Evolutionary conservation across 805 yeast species (phyloP).

Genomic region (Starmerella ratchasimensis): DNA sequence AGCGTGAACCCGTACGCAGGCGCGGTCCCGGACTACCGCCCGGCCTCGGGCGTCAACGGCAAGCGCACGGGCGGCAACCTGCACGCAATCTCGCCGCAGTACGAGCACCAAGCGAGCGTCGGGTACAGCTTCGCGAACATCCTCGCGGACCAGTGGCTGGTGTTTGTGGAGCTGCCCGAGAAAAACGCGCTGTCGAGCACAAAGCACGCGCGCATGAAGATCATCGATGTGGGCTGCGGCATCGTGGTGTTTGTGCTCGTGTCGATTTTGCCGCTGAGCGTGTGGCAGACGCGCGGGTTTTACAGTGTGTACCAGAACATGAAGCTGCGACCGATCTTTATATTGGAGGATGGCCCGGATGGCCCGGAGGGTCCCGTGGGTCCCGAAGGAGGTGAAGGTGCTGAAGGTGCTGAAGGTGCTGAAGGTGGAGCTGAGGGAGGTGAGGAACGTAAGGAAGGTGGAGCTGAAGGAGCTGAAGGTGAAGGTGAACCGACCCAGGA

Average conservation of each 20-base stretch:
- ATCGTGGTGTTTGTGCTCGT: slow-evolving; percentile 20
- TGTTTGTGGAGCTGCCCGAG: slow-evolving; percentile 16
- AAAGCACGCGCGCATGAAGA: slow-evolving; percentile 11
- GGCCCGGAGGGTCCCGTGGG: not conserved
- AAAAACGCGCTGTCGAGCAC: slow-evolving; percentile 13
- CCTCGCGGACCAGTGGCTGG: slow-evolving; percentile 16
- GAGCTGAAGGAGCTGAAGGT: too few species aligned
- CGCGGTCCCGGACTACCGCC: not conserved
- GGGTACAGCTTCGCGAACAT: slow-evolving; percentile 18
- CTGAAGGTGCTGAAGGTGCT: too few species aligned
- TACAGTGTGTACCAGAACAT: slow-evolving; percentile 20
- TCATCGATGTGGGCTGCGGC: slow-evolving; percentile 20
- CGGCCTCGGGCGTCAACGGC: not conserved
- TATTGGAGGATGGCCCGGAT: slow-evolving; percentile 1
- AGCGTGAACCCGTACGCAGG: not conserved
- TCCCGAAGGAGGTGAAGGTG: not conserved
- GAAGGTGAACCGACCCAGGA: too few species aligned
- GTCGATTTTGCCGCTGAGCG: slow-evolving; percentile 19
- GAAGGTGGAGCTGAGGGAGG: too few species aligned
- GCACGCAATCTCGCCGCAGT: slow-evolving; percentile 12
- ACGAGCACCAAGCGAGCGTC: slow-evolving; percentile 10
- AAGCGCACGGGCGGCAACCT: slow-evolving; percentile 8
- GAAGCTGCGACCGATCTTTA: slow-evolving; percentile 14
- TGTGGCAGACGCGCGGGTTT: slow-evolving; percentile 19
- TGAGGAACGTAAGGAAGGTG: too few species aligned